Evolutionary conservation across 1,284 basidiomycete species (phyloP).

Genomic region (Austroboletus rostrupii): DNA sequence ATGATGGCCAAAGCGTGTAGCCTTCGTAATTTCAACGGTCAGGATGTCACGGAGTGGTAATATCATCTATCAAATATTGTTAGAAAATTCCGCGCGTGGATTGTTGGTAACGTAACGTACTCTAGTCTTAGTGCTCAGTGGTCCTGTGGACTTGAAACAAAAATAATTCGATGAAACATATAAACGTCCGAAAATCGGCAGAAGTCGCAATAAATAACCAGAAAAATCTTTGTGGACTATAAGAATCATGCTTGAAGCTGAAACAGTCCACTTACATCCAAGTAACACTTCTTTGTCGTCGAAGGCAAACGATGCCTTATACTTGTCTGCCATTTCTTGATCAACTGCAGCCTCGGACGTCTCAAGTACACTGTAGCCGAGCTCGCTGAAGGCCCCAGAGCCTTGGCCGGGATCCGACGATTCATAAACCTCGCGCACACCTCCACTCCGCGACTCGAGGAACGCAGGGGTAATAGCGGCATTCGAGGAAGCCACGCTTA

Average conservation of each 20-base stretch:
- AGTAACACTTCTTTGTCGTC: conserved; percentile 83
- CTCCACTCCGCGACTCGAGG: conserved; percentile 14
- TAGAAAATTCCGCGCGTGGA: conserved; percentile 6
- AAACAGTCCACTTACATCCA: conserved; percentile 60
- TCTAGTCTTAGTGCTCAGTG: conserved; percentile 71
- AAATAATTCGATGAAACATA: conserved; percentile 87
- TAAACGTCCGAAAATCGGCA: conserved; percentile 83
- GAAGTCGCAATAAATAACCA: conserved; percentile 80
- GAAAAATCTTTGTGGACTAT: conserved; percentile 65
- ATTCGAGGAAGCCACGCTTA: conserved; percentile 15
- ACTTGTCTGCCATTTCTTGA: conserved; percentile 68
- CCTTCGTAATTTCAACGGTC: conserved; percentile 79
- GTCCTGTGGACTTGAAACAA: conserved; percentile 84
- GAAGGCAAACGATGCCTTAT: conserved; percentile 76
- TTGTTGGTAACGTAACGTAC: conserved; percentile 43
- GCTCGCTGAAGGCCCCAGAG: conserved; percentile 44
- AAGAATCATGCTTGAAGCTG: conserved; percentile 7
- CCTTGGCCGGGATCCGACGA: conserved; percentile 23
- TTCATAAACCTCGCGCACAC: conserved; percentile 54
- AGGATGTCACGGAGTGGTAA: conserved; percentile 88
- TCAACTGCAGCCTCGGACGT: conserved; percentile 61
- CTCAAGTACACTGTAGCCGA: conserved; percentile 75
- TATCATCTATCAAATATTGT: conserved; percentile 68
- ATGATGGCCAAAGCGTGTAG: conserved; percentile 84
- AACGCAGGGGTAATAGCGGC: conserved; percentile 5